phyloP scores from a whole-genome alignment of 208 protist species.

The Entamoeba invadens region DNA sequence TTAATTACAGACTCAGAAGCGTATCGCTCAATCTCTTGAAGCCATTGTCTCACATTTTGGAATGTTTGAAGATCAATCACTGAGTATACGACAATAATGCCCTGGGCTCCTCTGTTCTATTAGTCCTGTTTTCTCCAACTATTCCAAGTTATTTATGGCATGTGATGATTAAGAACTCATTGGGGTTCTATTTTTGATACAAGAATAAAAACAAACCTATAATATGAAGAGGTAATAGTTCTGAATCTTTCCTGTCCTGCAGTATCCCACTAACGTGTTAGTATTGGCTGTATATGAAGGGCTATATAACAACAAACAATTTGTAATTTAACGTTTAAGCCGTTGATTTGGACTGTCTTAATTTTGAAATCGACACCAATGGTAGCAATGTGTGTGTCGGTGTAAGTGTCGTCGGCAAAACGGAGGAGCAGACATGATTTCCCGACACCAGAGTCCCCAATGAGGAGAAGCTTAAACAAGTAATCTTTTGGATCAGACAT shows the following conservation, averaged over 20 bases:
- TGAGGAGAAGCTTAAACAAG: slow-evolving; percentile 39
- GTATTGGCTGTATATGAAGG: no score
- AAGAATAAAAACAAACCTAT: no score
- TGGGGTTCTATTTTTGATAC: background rate
- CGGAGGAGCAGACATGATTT: slow-evolving; percentile 44
- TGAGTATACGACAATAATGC: slow-evolving; percentile 37
- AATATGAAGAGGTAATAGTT: slow-evolving; percentile 15
- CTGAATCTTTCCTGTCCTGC: slow-evolving; percentile 32
- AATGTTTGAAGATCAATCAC: slow-evolving; percentile 24
- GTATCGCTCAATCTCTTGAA: slow-evolving; percentile 23
- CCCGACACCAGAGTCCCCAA: slow-evolving; percentile 39
- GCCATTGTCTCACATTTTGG: slow-evolving; percentile 28
- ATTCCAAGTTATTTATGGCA: background rate
- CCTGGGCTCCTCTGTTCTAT: slow-evolving; percentile 30
- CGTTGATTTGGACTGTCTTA: slow-evolving; percentile 29
- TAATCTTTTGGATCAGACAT: slow-evolving; percentile 16
- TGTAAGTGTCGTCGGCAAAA: slow-evolving; percentile 42
- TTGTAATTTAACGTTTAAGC: slow-evolving; percentile 39
- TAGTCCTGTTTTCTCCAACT: slow-evolving; percentile 29
- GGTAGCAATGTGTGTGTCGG: slow-evolving; percentile 32
- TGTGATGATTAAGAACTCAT: background rate
- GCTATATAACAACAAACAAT: no score
- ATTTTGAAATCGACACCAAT: slow-evolving; percentile 52
- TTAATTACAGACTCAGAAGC: slow-evolving; percentile 17
- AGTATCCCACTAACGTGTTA: no score